Percentiles rank a stretch among this genome's conserved stretches.
phyloP scores from a whole-genome alignment of 352 stramenopile species.

The Globisporangium polare region DNA sequence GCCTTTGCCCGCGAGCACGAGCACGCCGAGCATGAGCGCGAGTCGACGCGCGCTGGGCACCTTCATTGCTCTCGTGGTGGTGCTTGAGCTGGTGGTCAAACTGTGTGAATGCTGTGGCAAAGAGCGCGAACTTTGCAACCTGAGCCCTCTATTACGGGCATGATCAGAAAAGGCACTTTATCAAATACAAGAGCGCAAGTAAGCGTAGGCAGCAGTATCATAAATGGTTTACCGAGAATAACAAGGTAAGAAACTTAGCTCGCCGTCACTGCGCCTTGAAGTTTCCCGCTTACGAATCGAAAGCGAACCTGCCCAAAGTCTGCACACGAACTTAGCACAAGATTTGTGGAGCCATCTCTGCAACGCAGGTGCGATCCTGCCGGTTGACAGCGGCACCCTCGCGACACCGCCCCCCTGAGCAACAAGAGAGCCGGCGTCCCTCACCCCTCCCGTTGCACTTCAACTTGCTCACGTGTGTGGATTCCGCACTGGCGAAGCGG shows the following conservation, averaged over 20 bases:
- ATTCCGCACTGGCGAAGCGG: not conserved
- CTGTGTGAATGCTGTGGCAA: not conserved
- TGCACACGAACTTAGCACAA: not conserved
- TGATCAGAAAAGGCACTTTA: not conserved
- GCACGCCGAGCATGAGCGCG: constrained; percentile 33
- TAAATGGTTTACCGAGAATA: not conserved
- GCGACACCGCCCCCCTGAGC: not conserved
- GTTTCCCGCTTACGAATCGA: constrained; percentile 7
- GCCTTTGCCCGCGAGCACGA: constrained; percentile 39
- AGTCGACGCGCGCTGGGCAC: constrained; percentile 25
- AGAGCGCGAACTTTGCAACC: not conserved
- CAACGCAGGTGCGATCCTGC: not conserved
- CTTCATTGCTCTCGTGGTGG: constrained; percentile 6
- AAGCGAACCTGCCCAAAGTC: not conserved
- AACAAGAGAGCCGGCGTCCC: not conserved
- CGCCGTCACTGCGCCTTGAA: not conserved
- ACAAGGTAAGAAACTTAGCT: not conserved
- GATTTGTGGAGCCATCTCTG: not conserved
- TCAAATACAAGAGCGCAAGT: not conserved
- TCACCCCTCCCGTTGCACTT: not conserved
- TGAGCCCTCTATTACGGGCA: not conserved
- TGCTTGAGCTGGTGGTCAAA: not conserved
- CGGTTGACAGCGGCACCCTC: not conserved
- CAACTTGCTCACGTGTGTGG: not conserved
- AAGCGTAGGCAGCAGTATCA: not conserved